Conservation (phyloP, 148 eudicot genomes). For the Rhododendron henanense region DNA sequence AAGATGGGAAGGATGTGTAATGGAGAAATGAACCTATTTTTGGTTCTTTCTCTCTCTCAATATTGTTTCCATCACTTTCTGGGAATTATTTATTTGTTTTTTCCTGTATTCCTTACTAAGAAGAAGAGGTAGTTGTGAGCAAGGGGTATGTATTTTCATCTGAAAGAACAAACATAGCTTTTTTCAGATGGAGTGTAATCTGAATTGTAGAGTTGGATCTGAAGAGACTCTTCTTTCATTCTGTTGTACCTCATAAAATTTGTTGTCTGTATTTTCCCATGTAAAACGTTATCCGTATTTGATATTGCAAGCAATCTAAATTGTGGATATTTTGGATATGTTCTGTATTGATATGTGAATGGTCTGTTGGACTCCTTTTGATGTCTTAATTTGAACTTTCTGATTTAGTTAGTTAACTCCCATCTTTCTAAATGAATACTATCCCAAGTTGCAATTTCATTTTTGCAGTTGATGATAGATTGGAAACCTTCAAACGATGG, state of each 20-base stretch:
- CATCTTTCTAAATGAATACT: not conserved
- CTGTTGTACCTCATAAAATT: not conserved
- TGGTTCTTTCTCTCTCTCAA: not conserved
- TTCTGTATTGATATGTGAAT: not conserved
- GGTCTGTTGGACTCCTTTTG: not conserved
- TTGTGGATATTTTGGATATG: not conserved
- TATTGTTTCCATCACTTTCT: not conserved
- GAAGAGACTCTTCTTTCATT: not conserved
- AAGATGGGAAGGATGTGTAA: constrained; percentile 8
- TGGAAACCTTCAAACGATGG: not conserved
- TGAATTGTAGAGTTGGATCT: not conserved
- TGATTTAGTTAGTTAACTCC: not conserved
- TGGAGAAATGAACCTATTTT: not conserved
- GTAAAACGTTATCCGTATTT: not conserved
- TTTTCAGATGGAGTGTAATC: constrained; percentile 11
- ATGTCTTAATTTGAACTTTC: not conserved
- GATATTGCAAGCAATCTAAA: not conserved
- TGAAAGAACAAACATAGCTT: constrained; percentile 9
- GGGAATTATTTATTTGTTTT: not conserved
- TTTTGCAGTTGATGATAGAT: not conserved
- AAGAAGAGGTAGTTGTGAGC: not conserved
- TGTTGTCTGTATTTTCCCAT: not conserved
- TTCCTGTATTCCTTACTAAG: not conserved
- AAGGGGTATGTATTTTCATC: not conserved
- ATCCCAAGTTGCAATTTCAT: not conserved